phyloP scores from a whole-genome alignment of 805 yeast genomes.

The Yarrowia alimentaria region DNA sequence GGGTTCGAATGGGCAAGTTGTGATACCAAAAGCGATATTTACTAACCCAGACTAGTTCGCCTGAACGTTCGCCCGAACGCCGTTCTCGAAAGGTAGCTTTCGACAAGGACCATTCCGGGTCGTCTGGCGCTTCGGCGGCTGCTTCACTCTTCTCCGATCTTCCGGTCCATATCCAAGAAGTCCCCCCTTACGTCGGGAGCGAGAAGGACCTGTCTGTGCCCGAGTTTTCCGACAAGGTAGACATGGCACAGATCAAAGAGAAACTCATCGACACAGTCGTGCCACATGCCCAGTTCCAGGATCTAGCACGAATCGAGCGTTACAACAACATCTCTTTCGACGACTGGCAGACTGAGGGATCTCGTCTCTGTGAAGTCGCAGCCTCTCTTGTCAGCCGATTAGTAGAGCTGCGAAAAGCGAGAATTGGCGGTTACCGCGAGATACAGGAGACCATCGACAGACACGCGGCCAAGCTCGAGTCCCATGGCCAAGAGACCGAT shows the following conservation, averaged over 20 bases:
- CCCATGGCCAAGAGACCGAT: slow-evolving; percentile 17
- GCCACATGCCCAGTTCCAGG: slow-evolving; percentile 19
- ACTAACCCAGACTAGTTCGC: too few relatives aligned
- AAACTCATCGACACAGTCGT: slow-evolving; percentile 14
- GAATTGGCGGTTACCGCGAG: slow-evolving; percentile 40
- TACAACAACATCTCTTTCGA: slow-evolving; percentile 21
- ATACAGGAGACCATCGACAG: slow-evolving; percentile 32
- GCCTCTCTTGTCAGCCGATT: slow-evolving; percentile 30
- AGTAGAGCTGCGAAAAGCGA: slow-evolving; percentile 41
- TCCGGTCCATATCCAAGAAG: slow-evolving; percentile 12
- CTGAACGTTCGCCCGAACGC: slow-evolving; percentile 1
- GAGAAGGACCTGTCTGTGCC: slow-evolving; percentile 11
- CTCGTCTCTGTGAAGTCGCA: slow-evolving; percentile 3
- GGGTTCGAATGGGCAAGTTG: too few relatives aligned
- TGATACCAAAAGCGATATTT: too few relatives aligned
- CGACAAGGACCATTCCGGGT: neutral
- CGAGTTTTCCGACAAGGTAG: slow-evolving; percentile 20
- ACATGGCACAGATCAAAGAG: slow-evolving; percentile 21
- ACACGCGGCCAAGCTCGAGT: slow-evolving; percentile 16
- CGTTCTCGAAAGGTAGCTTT: slow-evolving; percentile 8
- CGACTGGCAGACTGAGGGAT: slow-evolving; percentile 25
- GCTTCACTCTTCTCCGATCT: slow-evolving; percentile 15
- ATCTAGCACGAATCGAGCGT: slow-evolving; percentile 13
- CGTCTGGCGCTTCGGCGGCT: neutral
- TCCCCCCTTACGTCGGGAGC: slow-evolving; percentile 12